phyloP scores from a whole-genome alignment of 2,329 filamentous ascomycete species.

The Aspergillus candidus region DNA sequence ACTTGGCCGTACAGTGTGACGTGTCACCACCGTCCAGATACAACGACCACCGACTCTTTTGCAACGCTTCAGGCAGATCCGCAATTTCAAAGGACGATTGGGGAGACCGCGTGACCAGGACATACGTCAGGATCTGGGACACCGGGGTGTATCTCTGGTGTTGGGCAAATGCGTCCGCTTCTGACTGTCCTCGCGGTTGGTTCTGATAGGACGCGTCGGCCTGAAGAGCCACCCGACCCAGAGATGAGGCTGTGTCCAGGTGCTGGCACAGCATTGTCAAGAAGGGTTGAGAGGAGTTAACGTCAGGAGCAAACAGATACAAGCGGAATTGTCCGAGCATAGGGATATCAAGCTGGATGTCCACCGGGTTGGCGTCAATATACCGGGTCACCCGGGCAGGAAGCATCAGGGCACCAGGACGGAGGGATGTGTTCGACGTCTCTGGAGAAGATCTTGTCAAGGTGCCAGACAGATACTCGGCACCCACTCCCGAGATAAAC shows the following conservation, averaged over 20 bases:
- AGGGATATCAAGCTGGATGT: slow-evolving; percentile 71
- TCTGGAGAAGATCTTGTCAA: slow-evolving; percentile 46
- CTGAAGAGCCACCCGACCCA: slow-evolving; percentile 54
- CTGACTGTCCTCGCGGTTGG: slow-evolving; percentile 52
- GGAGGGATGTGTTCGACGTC: slow-evolving; percentile 17
- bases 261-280: slow-evolving; percentile 54
- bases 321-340: slow-evolving; percentile 71
- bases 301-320: slow-evolving; percentile 63
- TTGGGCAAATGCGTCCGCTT: slow-evolving; percentile 60
- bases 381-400: slow-evolving; percentile 68
- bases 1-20: slow-evolving; percentile 58
- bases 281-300: slow-evolving; percentile 52
- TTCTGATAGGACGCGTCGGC: slow-evolving; percentile 58
- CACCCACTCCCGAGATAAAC: slow-evolving; percentile 68
- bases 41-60: slow-evolving; percentile 64
- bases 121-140: slow-evolving; percentile 64
- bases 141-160: slow-evolving; percentile 63
- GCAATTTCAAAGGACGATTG: slow-evolving; percentile 60
- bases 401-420: slow-evolving; percentile 46
- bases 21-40: slow-evolving; percentile 63
- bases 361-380: slow-evolving; percentile 70
- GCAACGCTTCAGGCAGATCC: slow-evolving; percentile 56
- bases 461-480: slow-evolving; percentile 59
- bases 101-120: slow-evolving; percentile 59
- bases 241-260: slow-evolving; percentile 40